Evolutionary conservation across 768 basidiomycete genomes (phyloP), one percentile per base, ranked within the genome.

Genomic region (Leccinum rimulosum): DNA sequence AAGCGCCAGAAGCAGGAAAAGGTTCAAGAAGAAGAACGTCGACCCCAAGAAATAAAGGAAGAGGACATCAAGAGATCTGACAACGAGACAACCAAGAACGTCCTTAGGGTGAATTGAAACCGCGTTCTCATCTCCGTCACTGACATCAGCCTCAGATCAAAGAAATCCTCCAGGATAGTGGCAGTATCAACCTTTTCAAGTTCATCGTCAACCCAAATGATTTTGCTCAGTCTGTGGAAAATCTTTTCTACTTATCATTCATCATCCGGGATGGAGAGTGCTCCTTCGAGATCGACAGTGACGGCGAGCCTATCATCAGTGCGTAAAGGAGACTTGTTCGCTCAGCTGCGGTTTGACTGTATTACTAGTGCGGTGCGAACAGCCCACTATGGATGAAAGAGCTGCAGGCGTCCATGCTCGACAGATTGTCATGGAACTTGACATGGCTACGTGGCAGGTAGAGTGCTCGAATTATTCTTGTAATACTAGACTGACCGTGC

Each of bases 201-300:
- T 90, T 98, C 68, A 80, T 98, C 55, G 79, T 97, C 62, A 96
- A 99, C 69, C 97, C 97, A 12, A 74, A 87, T 30, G 86, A 90
- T 66, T 99, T 93, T 68, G 89, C 88, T 0, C 96, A 99, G 70
- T 93, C 91, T 0, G 93, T 98, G 14, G 97, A 99, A 75, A 99
- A 99, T 70, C 78, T 96, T 25, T 98, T 99, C 72, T 95, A 97
- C 68, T 80, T 96, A 2, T 93, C 93, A 0, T 98, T 99, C 76
- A 80, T 97, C 61, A 90, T 97, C 50, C 83, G 90, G 31, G 91
- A 95, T 62, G 93, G 89, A 3, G 83, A 84, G 67, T 91, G 87
- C 59, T 87, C 88, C 11, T 77, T 92, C 30, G 88, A 93, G 63
- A 80, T 82, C 6, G 77, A 81, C 33, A 77, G 84, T 8, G 79